Evolutionary conservation across 768 basidiomycete genomes (phyloP), one percentile per base, ranked within the genome.

Genomic region (Naematelia aurantialba): DNA sequence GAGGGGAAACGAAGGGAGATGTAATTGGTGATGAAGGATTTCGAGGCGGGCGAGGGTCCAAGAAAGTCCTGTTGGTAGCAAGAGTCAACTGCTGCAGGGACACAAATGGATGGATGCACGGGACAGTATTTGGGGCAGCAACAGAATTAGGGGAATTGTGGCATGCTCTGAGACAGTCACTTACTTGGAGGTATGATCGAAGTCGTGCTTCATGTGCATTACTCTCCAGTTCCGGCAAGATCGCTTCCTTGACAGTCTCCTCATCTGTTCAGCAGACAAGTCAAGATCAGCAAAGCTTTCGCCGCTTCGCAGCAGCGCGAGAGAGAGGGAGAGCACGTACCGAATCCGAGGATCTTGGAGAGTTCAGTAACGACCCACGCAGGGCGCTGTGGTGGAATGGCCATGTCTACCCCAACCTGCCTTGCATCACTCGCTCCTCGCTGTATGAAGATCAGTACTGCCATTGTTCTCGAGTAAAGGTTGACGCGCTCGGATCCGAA

Each of bases 181-280:
- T 45, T 52, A 72, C 74, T 51, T 72, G 66, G 12, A 76, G 65
- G 62, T 75, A 70, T 13, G 54, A 27, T 45, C 66, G 60, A 3
- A 72, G 55, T 47, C 61, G 61, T 5, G 63, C 52, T 62, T 67
- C 60, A 48, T 59, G 54, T 0, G 60, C 67, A 31, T 75, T 64
- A 5, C 34, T 55, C 27, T 74, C 66, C n/a, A 76, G 46, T 31
- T 74, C 68, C 5, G 75, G 75, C 17, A 73, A 27, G 34, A 76
- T 62, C 46, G 71, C 59, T 46, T 69, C 60, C 29, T 62, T 63
- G 25, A 74, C 68, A 12, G 71, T 63, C 22, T 69, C 65, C 13
- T 70, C 63, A 46, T 72, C 74, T 76, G 45, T 27, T 4, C 4
- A 25, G 39, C 11, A 42, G 45, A 22, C 25, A 19, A 12, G 21